Evolutionary conservation across 2,329 filamentous ascomycete species (phyloP).

Genomic region (Ilyonectria destructans): DNA sequence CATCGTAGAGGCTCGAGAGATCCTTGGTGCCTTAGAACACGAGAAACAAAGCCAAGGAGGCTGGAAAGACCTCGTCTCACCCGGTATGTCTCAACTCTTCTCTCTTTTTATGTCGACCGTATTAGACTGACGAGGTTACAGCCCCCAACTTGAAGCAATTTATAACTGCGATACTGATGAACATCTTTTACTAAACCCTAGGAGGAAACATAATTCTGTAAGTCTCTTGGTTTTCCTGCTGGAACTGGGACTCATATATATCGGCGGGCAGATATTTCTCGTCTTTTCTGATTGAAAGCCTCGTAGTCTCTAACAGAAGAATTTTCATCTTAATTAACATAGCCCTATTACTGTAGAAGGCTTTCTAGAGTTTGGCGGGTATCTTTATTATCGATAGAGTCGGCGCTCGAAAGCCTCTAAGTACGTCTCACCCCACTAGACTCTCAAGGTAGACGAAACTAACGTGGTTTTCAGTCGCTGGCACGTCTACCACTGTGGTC

Average conservation of each 20-base stretch:
- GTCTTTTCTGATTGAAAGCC: slow-evolving; percentile 15
- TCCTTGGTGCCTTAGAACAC: slow-evolving; percentile 20
- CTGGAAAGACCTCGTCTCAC: slow-evolving; percentile 28
- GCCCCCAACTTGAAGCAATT: slow-evolving; percentile 28
- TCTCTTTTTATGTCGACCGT: too few relatives aligned
- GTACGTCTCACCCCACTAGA: not conserved
- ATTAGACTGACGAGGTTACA: not conserved
- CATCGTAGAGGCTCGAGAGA: slow-evolving; percentile 20
- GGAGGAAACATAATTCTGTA: slow-evolving; percentile 34
- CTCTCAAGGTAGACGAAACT: too few relatives aligned
- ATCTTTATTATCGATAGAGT: slow-evolving; percentile 30
- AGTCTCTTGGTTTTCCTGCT: not conserved
- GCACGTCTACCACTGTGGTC: slow-evolving; percentile 6
- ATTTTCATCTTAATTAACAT: slow-evolving; percentile 24
- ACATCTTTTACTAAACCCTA: slow-evolving; percentile 27
- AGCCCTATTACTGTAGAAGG: slow-evolving; percentile 22
- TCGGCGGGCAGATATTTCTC: slow-evolving; percentile 22
- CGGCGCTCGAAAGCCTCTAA: slow-evolving; percentile 21
- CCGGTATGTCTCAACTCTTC: slow-evolving; percentile 3
- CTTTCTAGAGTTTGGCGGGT: slow-evolving; percentile 20
- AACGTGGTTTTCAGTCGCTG: not conserved
- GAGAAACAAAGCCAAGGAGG: slow-evolving; percentile 21
- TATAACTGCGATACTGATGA: slow-evolving; percentile 18
- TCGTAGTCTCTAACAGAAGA: slow-evolving; percentile 8
- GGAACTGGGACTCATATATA: not conserved